Evolutionary conservation across 345 rosid genomes (phyloP), one percentile per base, ranked within the genome.

Genomic region (Physaria fendleri): DNA sequence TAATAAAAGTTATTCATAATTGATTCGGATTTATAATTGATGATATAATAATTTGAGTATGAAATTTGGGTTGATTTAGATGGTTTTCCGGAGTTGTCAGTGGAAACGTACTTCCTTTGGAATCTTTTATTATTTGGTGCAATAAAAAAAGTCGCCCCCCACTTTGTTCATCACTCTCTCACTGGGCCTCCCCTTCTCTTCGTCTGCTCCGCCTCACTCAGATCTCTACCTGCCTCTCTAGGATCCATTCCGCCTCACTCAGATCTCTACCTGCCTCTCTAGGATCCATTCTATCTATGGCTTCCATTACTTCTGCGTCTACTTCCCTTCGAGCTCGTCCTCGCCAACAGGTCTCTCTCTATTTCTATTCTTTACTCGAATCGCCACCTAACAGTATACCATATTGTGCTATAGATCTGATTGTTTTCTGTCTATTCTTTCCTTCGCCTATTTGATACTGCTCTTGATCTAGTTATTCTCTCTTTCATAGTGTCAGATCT

Each of bases 391-490:
- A 14, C 3, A 8, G n/a, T 8, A 13, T 12, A 1, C 37, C 38
- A 0, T 4, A 23, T 57, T 2, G 3, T 28, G 20, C 4, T 18
- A 10, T 11, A 64, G 68, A 64, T 60, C 56, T 60, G 65, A 46
- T 45, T n/a, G n/a, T n/a, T n/a, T n/a, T n/a, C n/a, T n/a, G n/a
- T n/a, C n/a, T n/a, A n/a, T n/a, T n/a, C n/a, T n/a, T n/a, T n/a
- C n/a, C n/a, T n/a, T n/a, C n/a, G n/a, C n/a, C 32, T 42, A 10
- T 18, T 20, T 20, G 48, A 40, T 50, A 47, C 53, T 53, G 45
- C 52, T 64, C 68, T 64, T 53, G 45, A 64, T 64, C 68, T 13
- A 39, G 50, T 24, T 15, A 7, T 44, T 44, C 1, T 50, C 30
- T 8, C 32, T 59, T 2, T 45, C 7, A 18, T n/a, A 13, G n/a